Evolutionary conservation across 2,329 filamentous ascomycete genomes (phyloP).

Genomic region (Aspergillus calidoustus): DNA sequence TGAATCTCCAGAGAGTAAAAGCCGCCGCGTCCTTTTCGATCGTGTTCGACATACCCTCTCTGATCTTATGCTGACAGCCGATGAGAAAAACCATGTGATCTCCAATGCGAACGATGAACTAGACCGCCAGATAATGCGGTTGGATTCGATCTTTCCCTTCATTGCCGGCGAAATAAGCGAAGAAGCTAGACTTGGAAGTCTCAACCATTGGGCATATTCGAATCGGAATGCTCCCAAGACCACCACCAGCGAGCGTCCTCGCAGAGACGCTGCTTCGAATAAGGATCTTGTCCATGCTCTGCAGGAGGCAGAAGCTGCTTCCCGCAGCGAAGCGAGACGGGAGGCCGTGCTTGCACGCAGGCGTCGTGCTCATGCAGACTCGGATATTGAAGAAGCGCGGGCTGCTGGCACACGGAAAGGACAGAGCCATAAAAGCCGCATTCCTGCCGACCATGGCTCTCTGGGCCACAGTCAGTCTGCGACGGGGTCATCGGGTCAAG

Average conservation of each 20-base stretch:
- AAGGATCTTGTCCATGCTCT: slow-evolving; percentile 71
- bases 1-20: slow-evolving; percentile 43
- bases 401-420: slow-evolving; percentile 59
- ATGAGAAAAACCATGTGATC: slow-evolving; percentile 98
- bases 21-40: slow-evolving; percentile 71
- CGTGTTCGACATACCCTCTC: slow-evolving; percentile 78
- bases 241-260: slow-evolving; percentile 69
- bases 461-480: slow-evolving; percentile 50
- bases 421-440: slow-evolving; percentile 55
- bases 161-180: slow-evolving; percentile 90
- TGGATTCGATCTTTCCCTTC: slow-evolving; percentile 85
- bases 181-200: slow-evolving; percentile 89
- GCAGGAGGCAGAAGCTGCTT: slow-evolving; percentile 80
- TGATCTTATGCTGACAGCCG: slow-evolving; percentile 85
- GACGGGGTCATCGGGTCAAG: slow-evolving; percentile 57
- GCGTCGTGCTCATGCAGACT: slow-evolving; percentile 73
- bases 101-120: slow-evolving; percentile 90
- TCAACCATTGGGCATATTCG: slow-evolving; percentile 93
- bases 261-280: slow-evolving; percentile 76
- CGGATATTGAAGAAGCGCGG: slow-evolving; percentile 74
- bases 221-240: slow-evolving; percentile 69
- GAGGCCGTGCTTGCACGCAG: slow-evolving; percentile 80
- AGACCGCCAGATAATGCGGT: slow-evolving; percentile 78
- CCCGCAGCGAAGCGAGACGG: slow-evolving; percentile 81
- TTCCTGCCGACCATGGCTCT: slow-evolving; percentile 22